Percentiles rank a stretch among this genome's conserved stretches.
Conservation (phyloP, 495 filamentous ascomycete genomes). For the Trichoderma parareesei region DNA sequence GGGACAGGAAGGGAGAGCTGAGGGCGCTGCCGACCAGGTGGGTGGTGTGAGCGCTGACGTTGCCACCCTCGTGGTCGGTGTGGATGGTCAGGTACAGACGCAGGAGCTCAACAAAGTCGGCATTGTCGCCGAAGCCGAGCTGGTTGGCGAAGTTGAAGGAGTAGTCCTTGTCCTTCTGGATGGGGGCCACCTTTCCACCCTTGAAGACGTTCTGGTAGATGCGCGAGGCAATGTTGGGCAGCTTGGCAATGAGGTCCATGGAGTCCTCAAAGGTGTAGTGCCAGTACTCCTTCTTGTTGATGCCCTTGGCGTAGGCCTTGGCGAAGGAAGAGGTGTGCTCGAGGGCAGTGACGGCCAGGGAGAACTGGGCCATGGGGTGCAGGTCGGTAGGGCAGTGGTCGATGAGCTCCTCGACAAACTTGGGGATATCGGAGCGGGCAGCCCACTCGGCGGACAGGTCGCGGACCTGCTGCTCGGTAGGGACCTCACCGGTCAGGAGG, state of each 20-base stretch:
- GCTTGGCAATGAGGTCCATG: conserved; percentile 99
- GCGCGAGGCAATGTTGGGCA: conserved; percentile 91
- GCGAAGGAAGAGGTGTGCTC: conserved; percentile 97
- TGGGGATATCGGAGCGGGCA: conserved; percentile 89
- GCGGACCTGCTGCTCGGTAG: conserved; percentile 93
- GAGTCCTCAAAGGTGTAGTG: conserved; percentile 98
- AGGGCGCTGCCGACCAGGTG: conserved; percentile 96
- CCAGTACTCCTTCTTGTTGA: conserved; percentile 99
- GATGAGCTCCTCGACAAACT: conserved; percentile 97
- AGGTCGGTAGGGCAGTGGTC: conserved; percentile 97
- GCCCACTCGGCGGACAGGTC: conserved; percentile 98
- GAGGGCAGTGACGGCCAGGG: conserved; percentile 90
- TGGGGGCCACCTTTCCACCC: conserved; percentile 91
- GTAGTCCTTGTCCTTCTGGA: conserved; percentile 98
- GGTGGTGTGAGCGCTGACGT: conserved; percentile 96
- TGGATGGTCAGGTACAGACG: conserved; percentile 98
- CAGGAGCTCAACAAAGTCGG: conserved; percentile 96
- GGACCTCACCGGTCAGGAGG: conserved; percentile 92
- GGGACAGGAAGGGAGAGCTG: conserved; percentile 92
- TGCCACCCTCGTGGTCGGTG: conserved; percentile 98
- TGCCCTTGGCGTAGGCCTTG: conserved; percentile 96
- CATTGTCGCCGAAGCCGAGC: conserved; percentile 90
- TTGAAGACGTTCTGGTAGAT: conserved; percentile 99
- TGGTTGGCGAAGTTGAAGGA: conserved; percentile 97
- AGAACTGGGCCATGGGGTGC: conserved; percentile 99